Percentiles rank a stretch among this genome's conserved stretches.
Conservation (phyloP, 805 yeast genomes). For the Hanseniaspora clermontiae region DNA sequence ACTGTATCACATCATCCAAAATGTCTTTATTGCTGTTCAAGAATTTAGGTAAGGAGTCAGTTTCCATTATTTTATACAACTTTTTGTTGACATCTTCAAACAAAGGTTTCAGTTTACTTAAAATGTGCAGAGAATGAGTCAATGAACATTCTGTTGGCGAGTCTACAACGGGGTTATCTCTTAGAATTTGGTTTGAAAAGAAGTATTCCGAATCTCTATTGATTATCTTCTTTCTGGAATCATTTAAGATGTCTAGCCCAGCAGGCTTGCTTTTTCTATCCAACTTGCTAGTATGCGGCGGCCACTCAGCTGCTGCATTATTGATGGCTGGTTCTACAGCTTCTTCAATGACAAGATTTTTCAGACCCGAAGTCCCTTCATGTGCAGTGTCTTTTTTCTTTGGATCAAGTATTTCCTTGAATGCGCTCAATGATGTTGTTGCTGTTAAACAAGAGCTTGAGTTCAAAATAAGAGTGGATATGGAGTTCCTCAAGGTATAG, state of each 20-base stretch:
- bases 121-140: constrained; percentile 26
- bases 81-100: constrained; percentile 39
- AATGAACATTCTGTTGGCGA: constrained; percentile 29
- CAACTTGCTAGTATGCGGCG: neutral
- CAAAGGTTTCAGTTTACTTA: constrained; percentile 32
- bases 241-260: neutral
- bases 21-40: constrained; percentile 18
- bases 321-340: neutral
- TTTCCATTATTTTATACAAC: constrained; percentile 50
- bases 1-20: constrained; percentile 22
- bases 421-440: neutral
- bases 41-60: constrained; percentile 64
- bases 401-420: neutral
- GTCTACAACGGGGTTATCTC: neutral
- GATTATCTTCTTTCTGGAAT: neutral
- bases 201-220: neutral
- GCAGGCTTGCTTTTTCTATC: neutral
- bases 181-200: neutral
- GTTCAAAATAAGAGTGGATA: constrained; percentile 31
- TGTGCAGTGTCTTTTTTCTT: neutral
- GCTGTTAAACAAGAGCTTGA: constrained; percentile 28
- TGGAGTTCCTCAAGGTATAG: constrained; percentile 35
- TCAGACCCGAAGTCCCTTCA: neutral
- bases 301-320: neutral
- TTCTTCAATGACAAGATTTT: neutral